Base-by-base conservation (phyloP, 768 basidiomycete genomes). In the Hypsizygus marmoreus region DNA sequence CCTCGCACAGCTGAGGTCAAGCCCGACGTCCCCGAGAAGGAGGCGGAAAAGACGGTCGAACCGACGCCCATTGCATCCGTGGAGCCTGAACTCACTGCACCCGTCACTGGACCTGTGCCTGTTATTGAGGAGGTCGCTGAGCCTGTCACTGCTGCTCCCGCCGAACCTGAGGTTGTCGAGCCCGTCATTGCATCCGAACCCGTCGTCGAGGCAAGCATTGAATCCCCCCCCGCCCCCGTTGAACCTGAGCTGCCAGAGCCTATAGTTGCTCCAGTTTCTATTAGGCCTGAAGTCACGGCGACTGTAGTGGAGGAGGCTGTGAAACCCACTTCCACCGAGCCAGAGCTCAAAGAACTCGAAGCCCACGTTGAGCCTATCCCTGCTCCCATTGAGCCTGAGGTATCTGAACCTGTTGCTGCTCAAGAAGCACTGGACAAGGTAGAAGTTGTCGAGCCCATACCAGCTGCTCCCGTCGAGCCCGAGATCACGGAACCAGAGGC, bases 321-420 rank as follows among this genome's bases (percentile, higher is more conserved):
- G 3, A 43, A 40, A 26, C 20, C 47, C 17, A 31, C 44, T 6
- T 32, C 45, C 28, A 30, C 42, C 9, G 10, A 42, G 28, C 19
- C 39, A n/a, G n/a, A n/a, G n/a, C n/a, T n/a, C 20, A 51, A 40
- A n/a, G 41, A n/a, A n/a, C 29, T 17, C 17, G 54, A 52, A 17
- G n/a, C n/a, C n/a, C n/a, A n/a, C n/a, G n/a, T 13, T 4, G 46
- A 40, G 30, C 20, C 47, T 17, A 31, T 41, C 5, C 35, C 45
- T 30, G 32, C 42, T 11, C 9, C 43, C 31, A 17, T 41, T n/a
- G n/a, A n/a, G n/a, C n/a, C n/a, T 23, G 53, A 40, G 13, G 41
- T 16, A n/a, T 28, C 19, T 22, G 54, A 52, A 17, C 13, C 44
- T 6, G 33, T 29, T 28, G 43, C 14, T 37, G n/a, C 39, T 2